A percentile compares a stretch with the other conserved stretches of the same genome.
Evolutionary conservation across 129 eudicot genomes (phyloP).

Genomic region (Centella asiatica): DNA sequence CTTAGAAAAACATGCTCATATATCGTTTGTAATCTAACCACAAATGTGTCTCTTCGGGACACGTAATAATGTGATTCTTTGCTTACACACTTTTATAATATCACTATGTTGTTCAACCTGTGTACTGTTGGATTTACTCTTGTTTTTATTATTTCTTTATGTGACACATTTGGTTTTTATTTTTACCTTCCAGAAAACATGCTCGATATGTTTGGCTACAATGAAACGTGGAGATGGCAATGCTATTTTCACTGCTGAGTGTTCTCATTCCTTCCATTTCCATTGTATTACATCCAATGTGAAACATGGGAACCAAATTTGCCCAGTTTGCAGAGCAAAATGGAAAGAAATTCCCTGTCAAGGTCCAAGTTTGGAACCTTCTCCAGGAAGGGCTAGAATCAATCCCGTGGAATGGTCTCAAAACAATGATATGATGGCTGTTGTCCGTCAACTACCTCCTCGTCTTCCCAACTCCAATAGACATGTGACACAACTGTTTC

Average conservation of each 20-base stretch:
- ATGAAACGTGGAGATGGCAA: slow-evolving; percentile 82
- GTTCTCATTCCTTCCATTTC: slow-evolving; percentile 88
- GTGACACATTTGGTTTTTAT: not conserved
- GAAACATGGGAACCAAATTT: slow-evolving; percentile 66
- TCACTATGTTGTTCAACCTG: not conserved
- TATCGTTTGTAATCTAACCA: no score
- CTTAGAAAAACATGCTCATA: no score
- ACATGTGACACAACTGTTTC: slow-evolving; percentile 33
- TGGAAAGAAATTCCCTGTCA: slow-evolving; percentile 79
- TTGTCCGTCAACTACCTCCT: slow-evolving; percentile 44
- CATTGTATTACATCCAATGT: slow-evolving; percentile 77
- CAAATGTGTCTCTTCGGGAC: no score
- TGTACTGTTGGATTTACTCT: not conserved
- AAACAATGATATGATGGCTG: slow-evolving; percentile 43
- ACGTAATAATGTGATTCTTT: no score
- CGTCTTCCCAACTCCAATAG: slow-evolving; percentile 43
- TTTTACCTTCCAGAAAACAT: slow-evolving; percentile 28
- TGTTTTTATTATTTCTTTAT: not conserved
- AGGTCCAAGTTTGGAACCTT: slow-evolving; percentile 40
- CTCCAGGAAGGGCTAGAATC: slow-evolving; percentile 43
- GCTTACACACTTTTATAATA: no score
- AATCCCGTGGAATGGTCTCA: slow-evolving; percentile 45
- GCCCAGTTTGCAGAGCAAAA: slow-evolving; percentile 78
- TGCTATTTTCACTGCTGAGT: slow-evolving; percentile 95
- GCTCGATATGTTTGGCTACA: slow-evolving; percentile 76